Evolutionary conservation across 2,329 filamentous ascomycete species (phyloP).

Genomic region (Camillea tinctor): DNA sequence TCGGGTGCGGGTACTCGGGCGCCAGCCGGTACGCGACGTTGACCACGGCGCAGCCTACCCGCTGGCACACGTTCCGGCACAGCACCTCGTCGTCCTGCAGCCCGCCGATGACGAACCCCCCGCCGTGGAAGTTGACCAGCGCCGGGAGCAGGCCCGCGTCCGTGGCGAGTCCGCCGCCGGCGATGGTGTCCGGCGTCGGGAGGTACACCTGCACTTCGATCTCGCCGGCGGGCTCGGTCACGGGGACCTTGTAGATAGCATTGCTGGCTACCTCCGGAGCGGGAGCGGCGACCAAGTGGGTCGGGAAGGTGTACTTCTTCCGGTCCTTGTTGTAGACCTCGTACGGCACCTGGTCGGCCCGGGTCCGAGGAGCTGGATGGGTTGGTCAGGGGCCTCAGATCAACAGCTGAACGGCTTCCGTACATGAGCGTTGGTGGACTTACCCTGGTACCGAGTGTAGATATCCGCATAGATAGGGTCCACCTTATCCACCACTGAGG

Average conservation of each 20-base stretch:
- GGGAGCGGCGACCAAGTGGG: conserved; percentile 15
- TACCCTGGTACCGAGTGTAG: conserved; percentile 39
- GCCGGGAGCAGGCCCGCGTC: conserved; percentile 41
- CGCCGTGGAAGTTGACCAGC: conserved; percentile 50
- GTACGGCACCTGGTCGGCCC: conserved; percentile 30
- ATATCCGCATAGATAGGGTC: conserved; percentile 47
- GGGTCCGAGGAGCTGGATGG: conserved; percentile 26
- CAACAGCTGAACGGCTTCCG: conserved; percentile 1
- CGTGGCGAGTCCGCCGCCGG: conserved; percentile 14
- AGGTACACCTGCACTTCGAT: conserved; percentile 44
- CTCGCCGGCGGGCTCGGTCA: conserved; percentile 22
- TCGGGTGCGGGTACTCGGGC: conserved; percentile 50
- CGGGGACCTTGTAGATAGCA: conserved; percentile 22
- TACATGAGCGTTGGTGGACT: conserved; percentile 12
- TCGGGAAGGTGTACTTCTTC: conserved; percentile 25
- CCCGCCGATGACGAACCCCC: conserved; percentile 50
- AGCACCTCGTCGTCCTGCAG: conserved; percentile 49
- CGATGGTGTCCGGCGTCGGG: conserved; percentile 33
- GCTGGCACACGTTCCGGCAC: conserved; percentile 45
- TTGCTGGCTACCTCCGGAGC: conserved; percentile 23
- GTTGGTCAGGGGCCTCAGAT: conserved; percentile 38
- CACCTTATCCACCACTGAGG: conserved; percentile 44
- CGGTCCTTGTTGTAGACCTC: conserved; percentile 26
- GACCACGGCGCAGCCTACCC: conserved; percentile 45
- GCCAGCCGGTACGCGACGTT: conserved; percentile 53